Evolutionary conservation across 345 rosid genomes (phyloP).

Genomic region (Sonneratia caseolaris): DNA sequence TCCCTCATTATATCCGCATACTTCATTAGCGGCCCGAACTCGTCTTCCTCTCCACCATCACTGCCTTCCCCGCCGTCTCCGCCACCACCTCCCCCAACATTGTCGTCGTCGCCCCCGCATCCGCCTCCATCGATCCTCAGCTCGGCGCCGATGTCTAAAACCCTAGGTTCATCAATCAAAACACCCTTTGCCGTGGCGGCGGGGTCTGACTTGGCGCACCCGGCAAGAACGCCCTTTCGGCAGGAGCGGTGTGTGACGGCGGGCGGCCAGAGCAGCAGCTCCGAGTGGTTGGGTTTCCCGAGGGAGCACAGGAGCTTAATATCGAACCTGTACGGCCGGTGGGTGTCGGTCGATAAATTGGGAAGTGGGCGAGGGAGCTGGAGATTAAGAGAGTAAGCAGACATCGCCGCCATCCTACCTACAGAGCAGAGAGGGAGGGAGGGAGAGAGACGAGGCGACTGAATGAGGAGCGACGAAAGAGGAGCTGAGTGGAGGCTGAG

Average conservation of each 20-base stretch:
- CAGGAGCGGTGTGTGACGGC: background rate
- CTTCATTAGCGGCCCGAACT: no score
- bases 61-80: constrained; percentile 17
- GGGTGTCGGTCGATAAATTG: no score
- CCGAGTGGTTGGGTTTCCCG: background rate
- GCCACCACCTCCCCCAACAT: constrained; percentile 25
- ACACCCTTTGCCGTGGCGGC: background rate
- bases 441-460: background rate
- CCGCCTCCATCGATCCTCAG: constrained; percentile 3
- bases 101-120: constrained; percentile 23
- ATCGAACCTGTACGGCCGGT: no score
- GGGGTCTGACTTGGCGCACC: constrained; percentile 10
- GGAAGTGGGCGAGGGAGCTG: no score
- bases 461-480: constrained; percentile 19
- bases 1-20: no score
- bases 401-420: no score
- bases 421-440: no score
- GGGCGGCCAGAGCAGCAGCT: background rate
- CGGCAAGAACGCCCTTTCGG: background rate
- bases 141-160: background rate
- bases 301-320: background rate
- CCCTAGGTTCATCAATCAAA: background rate
- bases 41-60: no score
- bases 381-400: no score
- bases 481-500: background rate